phyloP scores from a whole-genome alignment of 164 flowering plant genomes.

The Paratinospora sagittata region DNA sequence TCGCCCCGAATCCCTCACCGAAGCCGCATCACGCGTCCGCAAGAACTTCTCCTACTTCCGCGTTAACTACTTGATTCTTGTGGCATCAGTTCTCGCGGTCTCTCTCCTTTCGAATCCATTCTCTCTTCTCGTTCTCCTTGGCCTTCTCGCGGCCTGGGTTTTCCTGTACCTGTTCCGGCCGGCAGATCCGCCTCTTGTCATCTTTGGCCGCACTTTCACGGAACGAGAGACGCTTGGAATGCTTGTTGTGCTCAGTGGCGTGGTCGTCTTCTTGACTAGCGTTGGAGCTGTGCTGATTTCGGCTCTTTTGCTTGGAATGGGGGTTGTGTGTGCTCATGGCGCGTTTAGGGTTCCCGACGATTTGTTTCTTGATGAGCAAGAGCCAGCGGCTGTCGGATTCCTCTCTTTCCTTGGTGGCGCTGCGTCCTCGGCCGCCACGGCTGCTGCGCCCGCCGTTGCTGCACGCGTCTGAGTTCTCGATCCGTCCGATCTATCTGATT shows the following conservation, averaged over 20 bases:
- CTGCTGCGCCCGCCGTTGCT: slow-evolving; percentile 34
- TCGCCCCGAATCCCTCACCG: slow-evolving; percentile 60
- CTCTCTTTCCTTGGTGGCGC: slow-evolving; percentile 66
- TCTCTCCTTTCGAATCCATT: slow-evolving; percentile 63
- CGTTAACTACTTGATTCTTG: slow-evolving; percentile 53
- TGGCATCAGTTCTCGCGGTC: slow-evolving; percentile 42
- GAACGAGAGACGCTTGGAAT: slow-evolving; percentile 55
- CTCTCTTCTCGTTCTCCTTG: slow-evolving; percentile 54
- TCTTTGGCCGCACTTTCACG: slow-evolving; percentile 55
- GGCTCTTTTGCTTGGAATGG: slow-evolving; percentile 52
- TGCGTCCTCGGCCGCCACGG: slow-evolving; percentile 38
- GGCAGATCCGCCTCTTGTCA: slow-evolving; percentile 54
- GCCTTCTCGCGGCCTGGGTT: slow-evolving; percentile 59
- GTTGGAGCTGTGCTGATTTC: slow-evolving; percentile 70
- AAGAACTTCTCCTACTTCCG: slow-evolving; percentile 76
- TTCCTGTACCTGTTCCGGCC: slow-evolving; percentile 77
- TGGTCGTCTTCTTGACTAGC: slow-evolving; percentile 62
- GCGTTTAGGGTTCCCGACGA: slow-evolving; percentile 75
- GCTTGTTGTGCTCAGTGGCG: slow-evolving; percentile 32
- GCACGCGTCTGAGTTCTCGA: slow-evolving; percentile 35
- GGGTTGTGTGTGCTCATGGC: slow-evolving; percentile 56
- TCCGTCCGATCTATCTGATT: slow-evolving; percentile 21
- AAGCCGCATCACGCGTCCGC: slow-evolving; percentile 61
- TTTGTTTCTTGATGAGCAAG: slow-evolving; percentile 69
- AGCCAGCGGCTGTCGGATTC: slow-evolving; percentile 47